Evolutionary conservation across 1,139 yeast genomes (phyloP), one percentile per base, ranked within the genome.

Genomic region (Debaryomycetaceae sp.): DNA sequence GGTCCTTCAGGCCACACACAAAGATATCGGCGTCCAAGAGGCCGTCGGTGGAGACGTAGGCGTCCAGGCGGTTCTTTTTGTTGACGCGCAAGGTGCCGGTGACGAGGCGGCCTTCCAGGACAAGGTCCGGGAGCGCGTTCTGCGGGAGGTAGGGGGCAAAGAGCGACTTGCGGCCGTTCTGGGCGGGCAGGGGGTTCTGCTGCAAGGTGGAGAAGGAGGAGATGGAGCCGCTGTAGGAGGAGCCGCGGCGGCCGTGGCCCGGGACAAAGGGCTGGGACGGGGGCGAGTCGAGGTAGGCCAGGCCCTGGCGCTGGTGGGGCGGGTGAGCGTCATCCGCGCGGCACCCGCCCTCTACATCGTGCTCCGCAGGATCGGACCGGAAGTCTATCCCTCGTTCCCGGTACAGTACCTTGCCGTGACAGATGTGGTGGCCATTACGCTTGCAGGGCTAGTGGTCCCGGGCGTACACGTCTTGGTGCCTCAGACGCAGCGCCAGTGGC

Each of bases 1-100:
- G 82, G 55, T 90, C 98, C 53, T 90, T 90, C n/a, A 97, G 87
- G 10, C 98, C 98, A 61, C 97, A 92, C 40, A 90, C 90, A 50
- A 86, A 90, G 37, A 90, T 85, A 53, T 90, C 98, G 0, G 97
- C 95, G 55, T 90, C 98, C 38, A 90, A 66, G 26, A 87, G 68
- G 3, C 96, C 96, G 49, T 87, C 96, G 1, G 97, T 90, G 4
- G 96, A 78, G 13, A 90, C 97, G 55, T 92, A 90, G 1, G 98
- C 98, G 55, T 90, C 98, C 1, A 95, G 83, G 45, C 98, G 72
- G 53, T 90, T 90, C 57, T 90, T 90, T 51, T 86, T 86, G 57
- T 90, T 90, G 30, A 90, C 98, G 41, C 98, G 72, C 43, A 90
- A 65, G 15, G 81, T 78, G 42, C 98, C 98, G 4, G 94, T 79